Evolutionary conservation across 768 basidiomycete species (phyloP).

Genomic region (Kwoniella shandongensis): DNA sequence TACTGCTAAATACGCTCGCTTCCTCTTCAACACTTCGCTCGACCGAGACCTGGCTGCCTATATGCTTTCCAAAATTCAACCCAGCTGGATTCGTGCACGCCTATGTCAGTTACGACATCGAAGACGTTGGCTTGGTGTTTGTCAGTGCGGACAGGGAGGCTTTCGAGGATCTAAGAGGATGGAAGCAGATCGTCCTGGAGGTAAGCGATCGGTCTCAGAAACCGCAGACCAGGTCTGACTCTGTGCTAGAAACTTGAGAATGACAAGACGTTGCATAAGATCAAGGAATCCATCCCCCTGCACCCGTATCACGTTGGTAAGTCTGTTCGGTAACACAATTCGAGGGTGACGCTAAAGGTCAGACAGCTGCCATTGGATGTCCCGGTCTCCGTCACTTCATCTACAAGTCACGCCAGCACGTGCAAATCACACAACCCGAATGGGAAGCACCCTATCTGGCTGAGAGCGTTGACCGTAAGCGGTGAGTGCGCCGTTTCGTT

Average conservation of each 20-base stretch:
- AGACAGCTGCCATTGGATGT: slow-evolving; percentile 73
- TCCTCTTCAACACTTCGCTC: slow-evolving; percentile 72
- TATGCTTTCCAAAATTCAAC: slow-evolving; percentile 95
- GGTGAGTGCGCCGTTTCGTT: slow-evolving; percentile 9
- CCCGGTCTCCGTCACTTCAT: slow-evolving; percentile 91
- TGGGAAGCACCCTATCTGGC: slow-evolving; percentile 83
- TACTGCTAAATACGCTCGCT: slow-evolving; percentile 85
- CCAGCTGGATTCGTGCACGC: slow-evolving; percentile 84
- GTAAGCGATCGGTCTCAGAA: slow-evolving; percentile 54
- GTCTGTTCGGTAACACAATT: slow-evolving; percentile 3
- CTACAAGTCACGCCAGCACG: slow-evolving; percentile 84
- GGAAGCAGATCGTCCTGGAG: slow-evolving; percentile 68
- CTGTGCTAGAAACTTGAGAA: slow-evolving; percentile 63
- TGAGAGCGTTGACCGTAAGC: slow-evolving; percentile 50
- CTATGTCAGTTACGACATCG: slow-evolving; percentile 61
- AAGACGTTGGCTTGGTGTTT: slow-evolving; percentile 67
- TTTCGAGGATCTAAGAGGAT: slow-evolving; percentile 75
- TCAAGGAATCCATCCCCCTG: slow-evolving; percentile 57
- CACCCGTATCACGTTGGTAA: slow-evolving; percentile 54
- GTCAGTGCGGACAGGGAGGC: slow-evolving; percentile 74
- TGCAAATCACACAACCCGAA: slow-evolving; percentile 82
- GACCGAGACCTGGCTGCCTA: slow-evolving; percentile 87
- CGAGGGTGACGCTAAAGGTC: no score
- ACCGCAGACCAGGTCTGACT: no score
- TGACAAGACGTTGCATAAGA: slow-evolving; percentile 59